Evolutionary conservation across 352 stramenopile genomes (phyloP).

Genomic region (Elongisporangium undulatum): DNA sequence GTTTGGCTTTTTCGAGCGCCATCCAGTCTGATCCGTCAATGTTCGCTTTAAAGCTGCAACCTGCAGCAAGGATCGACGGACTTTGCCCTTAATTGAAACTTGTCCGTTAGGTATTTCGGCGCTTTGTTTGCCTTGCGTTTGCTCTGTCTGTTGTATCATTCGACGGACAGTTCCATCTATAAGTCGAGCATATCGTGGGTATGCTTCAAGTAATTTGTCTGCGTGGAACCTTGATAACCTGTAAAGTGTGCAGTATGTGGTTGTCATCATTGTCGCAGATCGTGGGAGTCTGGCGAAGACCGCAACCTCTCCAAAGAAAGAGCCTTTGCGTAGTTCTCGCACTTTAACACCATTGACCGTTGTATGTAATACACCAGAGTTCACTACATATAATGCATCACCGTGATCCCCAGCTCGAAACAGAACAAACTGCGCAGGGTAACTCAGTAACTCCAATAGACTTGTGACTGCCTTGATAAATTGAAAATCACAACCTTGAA

Average conservation of each 20-base stretch:
- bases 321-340: conserved; percentile 58
- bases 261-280: conserved; percentile 53
- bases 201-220: conserved; percentile 50
- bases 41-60: neutral
- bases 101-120: neutral
- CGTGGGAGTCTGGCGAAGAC: conserved; percentile 61
- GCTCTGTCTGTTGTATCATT: conserved; percentile 29
- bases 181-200: conserved; percentile 34
- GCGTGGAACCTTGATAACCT: conserved; percentile 39
- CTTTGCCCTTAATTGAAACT: neutral
- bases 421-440: conserved; percentile 48
- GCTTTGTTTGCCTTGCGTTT: neutral
- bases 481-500: conserved; percentile 45
- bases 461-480: conserved; percentile 57
- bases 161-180: conserved; percentile 36
- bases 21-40: neutral
- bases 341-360: conserved; percentile 61
- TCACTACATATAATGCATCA: conserved; percentile 70
- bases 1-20: neutral
- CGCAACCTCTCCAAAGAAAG: conserved; percentile 63
- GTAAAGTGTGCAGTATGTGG: conserved; percentile 67
- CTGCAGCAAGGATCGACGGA: neutral
- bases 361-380: conserved; percentile 56
- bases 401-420: conserved; percentile 55
- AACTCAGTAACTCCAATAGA: conserved; percentile 49